Conservation (phyloP, 1,284 basidiomycete species). For the Puccinia polysora region DNA sequence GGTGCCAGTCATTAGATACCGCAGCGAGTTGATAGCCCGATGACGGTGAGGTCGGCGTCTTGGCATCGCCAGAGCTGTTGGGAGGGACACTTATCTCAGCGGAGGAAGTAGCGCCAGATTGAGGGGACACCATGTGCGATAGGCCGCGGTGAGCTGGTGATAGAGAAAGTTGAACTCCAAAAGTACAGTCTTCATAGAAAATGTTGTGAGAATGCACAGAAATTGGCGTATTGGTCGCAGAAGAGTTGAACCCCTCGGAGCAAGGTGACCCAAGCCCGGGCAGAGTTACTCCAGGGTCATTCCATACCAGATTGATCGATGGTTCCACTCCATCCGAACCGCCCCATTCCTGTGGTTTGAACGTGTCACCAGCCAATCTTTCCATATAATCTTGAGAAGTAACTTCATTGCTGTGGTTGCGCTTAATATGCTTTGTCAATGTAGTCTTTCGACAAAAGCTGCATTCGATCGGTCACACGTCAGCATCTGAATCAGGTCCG, state of each 20-base stretch:
- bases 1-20: no score
- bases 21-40: no score
- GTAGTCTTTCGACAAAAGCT: slow-evolving; percentile 55
- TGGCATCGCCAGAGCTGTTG: no score
- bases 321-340: background rate
- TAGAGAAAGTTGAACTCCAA: no score
- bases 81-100: no score
- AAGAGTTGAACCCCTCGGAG: background rate
- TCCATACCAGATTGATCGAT: background rate
- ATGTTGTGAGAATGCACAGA: no score
- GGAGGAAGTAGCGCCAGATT: no score
- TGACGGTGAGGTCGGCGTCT: no score
- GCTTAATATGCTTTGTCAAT: slow-evolving; percentile 54
- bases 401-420: slow-evolving; percentile 49
- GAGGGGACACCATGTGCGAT: no score
- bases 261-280: background rate
- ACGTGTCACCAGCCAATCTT: background rate
- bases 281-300: background rate
- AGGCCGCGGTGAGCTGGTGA: no score
- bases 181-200: no score
- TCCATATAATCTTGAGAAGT: background rate
- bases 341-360: background rate
- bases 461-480: background rate
- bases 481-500: background rate
- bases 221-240: background rate